Conservation (phyloP, 768 basidiomycete species). For the Lactarius deliciosus region DNA sequence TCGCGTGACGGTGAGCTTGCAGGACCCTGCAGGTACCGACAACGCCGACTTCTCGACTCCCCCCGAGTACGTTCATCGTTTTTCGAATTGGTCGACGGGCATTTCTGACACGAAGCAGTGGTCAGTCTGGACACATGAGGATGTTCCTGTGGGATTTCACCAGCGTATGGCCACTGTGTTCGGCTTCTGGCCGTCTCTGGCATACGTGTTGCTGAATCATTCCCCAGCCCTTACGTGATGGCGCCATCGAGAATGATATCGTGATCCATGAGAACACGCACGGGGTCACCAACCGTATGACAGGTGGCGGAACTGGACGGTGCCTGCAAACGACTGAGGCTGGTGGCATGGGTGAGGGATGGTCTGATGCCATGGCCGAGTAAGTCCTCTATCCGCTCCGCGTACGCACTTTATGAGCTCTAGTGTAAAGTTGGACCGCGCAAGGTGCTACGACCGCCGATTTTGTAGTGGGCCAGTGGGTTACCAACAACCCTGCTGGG, state of each 20-base stretch:
- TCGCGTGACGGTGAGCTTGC: conserved; percentile 50
- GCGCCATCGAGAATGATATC: conserved; percentile 61
- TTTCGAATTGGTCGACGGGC: neutral
- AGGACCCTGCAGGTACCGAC: conserved; percentile 47
- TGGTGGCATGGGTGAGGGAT: conserved; percentile 69
- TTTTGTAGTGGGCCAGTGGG: conserved; percentile 33
- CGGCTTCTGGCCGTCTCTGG: neutral
- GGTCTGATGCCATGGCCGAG: conserved; percentile 49
- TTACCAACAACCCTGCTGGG: no score
- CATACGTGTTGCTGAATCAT: no score
- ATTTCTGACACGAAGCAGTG: conserved; percentile 26
- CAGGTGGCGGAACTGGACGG: conserved; percentile 55
- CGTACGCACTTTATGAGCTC: conserved; percentile 12
- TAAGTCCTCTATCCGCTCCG: conserved; percentile 2
- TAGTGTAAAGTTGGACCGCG: conserved; percentile 36
- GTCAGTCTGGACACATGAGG: conserved; percentile 46
- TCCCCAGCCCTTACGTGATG: conserved; percentile 56
- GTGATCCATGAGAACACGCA: conserved; percentile 48
- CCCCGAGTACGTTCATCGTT: conserved; percentile 39
- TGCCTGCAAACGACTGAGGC: conserved; percentile 65
- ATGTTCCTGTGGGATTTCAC: conserved; percentile 40
- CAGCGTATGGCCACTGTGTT: conserved; percentile 31
- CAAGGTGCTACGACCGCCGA: conserved; percentile 39
- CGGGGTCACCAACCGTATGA: conserved; percentile 42
- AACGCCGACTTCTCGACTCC: conserved; percentile 48